Evolutionary conservation across 169 alveolate species (phyloP).

Genomic region (Eimeria acervulina): DNA sequence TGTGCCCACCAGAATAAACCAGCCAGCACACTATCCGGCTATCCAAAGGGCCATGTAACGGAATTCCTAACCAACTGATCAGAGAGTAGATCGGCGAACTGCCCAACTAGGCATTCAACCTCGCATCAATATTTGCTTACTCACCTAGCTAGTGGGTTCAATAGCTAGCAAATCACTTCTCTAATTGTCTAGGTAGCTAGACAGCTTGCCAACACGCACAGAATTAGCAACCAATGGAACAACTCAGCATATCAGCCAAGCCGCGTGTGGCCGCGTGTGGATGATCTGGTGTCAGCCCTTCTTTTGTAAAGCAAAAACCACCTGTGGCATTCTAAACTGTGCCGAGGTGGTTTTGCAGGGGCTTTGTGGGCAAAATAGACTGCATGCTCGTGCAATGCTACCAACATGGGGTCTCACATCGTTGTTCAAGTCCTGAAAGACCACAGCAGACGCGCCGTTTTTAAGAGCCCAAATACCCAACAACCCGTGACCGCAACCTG

Average conservation of each 20-base stretch:
- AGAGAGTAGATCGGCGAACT: not conserved
- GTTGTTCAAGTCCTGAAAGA: slow-evolving; percentile 47
- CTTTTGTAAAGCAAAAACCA: not conserved
- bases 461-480: slow-evolving; percentile 73
- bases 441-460: slow-evolving; percentile 58
- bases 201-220: not conserved
- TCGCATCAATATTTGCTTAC: not conserved
- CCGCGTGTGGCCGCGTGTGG: not conserved
- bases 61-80: not conserved
- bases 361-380: not conserved
- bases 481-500: slow-evolving; percentile 75
- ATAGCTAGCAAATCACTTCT: not conserved
- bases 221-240: not conserved
- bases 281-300: not conserved
- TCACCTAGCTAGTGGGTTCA: not conserved
- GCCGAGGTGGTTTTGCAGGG: not conserved
- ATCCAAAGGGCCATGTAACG: not conserved
- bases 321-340: not conserved
- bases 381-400: not conserved
- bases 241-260: not conserved
- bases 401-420: not conserved
- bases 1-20: not conserved
- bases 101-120: not conserved
- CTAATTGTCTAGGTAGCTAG: not conserved
- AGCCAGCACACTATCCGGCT: not conserved